Evolutionary conservation across 768 basidiomycete species (phyloP).

Genomic region (Collybiopsis luxurians): DNA sequence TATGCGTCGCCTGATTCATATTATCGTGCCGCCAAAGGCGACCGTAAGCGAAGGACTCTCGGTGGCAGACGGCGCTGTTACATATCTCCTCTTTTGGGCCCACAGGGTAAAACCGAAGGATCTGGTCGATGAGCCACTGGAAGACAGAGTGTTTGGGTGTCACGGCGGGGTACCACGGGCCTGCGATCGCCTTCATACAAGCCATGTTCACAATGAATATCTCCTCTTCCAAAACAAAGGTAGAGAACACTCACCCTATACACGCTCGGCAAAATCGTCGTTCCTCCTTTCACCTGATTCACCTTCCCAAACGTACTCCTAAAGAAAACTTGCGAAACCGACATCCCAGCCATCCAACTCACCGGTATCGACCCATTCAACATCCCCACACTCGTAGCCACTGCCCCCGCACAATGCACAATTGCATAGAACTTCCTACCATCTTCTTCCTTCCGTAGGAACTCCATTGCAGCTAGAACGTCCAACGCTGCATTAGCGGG

Average conservation of each 20-base stretch:
- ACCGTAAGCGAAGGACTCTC: slow-evolving; percentile 10
- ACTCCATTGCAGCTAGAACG: slow-evolving; percentile 13
- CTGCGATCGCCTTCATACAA: background rate
- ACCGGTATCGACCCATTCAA: slow-evolving; percentile 14
- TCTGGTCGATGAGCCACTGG: slow-evolving; percentile 14
- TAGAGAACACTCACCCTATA: slow-evolving; percentile 5
- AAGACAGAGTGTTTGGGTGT: background rate
- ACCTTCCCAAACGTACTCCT: slow-evolving; percentile 6
- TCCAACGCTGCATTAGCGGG: slow-evolving; percentile 15
- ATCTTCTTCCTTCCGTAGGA: slow-evolving; percentile 2
- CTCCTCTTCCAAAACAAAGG: background rate
- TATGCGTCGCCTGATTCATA: slow-evolving; percentile 14
- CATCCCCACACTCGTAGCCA: slow-evolving; percentile 11
- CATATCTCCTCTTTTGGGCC: slow-evolving; percentile 12
- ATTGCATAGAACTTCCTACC: slow-evolving; percentile 10
- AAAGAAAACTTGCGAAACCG: slow-evolving; percentile 16
- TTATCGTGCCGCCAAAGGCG: slow-evolving; percentile 17
- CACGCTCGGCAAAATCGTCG: slow-evolving; percentile 3
- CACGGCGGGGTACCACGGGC: slow-evolving; percentile 8
- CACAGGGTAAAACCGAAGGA: slow-evolving; percentile 17
- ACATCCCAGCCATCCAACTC: slow-evolving; percentile 13
- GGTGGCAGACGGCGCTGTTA: slow-evolving; percentile 16
- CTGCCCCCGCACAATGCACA: slow-evolving; percentile 11
- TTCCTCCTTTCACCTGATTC: slow-evolving; percentile 12
- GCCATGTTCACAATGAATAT: slow-evolving; percentile 1